Conservation (phyloP, 1,284 basidiomycete species). For the Trametes hirsuta region DNA sequence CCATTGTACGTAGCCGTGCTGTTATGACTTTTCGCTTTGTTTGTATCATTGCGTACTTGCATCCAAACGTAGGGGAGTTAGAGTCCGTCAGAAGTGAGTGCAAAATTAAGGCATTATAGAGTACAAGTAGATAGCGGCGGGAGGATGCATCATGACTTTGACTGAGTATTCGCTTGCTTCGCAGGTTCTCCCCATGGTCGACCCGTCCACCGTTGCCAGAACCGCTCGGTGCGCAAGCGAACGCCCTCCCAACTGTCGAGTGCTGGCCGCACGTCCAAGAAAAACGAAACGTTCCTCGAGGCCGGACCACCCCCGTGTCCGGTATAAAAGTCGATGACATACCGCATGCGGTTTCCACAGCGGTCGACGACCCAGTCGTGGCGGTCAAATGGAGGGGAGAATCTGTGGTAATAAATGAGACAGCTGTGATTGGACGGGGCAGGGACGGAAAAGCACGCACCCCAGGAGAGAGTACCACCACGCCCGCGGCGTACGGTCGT, state of each 20-base stretch:
- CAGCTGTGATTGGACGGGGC: not conserved
- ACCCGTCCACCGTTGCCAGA: constrained; percentile 50
- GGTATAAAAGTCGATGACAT: constrained; percentile 99
- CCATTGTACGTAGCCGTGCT: not conserved
- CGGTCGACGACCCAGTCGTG: constrained; percentile 98
- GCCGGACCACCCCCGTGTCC: constrained; percentile 60
- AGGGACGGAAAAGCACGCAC: constrained; percentile 53
- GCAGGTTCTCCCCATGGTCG: constrained; percentile 27
- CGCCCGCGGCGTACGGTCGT: constrained; percentile 80
- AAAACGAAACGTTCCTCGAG: constrained; percentile 73
- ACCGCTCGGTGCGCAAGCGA: constrained; percentile 68
- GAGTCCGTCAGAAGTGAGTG: not conserved
- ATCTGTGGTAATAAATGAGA: constrained; percentile 52
- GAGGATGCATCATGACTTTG: constrained; percentile 7
- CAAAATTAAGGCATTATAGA: constrained; percentile 5
- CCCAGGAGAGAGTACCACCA: constrained; percentile 84
- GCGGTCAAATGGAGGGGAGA: constrained; percentile 92
- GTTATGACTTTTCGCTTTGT: not conserved
- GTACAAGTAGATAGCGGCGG: not conserved
- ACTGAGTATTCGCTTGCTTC: constrained; percentile 26
- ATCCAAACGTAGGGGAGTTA: no score
- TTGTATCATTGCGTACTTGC: not conserved
- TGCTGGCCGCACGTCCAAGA: constrained; percentile 93
- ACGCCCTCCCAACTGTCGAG: constrained; percentile 90
- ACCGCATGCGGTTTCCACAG: constrained; percentile 86